Conservation (phyloP, 148 eudicot species). For the Suaeda aralocaspica region DNA sequence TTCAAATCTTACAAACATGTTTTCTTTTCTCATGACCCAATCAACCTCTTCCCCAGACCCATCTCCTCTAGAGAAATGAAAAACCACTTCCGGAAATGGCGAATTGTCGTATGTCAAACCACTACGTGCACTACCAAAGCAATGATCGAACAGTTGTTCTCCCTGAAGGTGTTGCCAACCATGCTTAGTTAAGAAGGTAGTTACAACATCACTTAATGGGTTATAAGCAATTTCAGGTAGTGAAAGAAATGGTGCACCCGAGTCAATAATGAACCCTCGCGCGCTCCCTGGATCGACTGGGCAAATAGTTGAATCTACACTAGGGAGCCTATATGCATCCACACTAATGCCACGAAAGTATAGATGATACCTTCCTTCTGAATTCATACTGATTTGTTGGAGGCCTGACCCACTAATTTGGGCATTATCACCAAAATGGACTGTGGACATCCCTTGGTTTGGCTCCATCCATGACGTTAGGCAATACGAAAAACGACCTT, state of each 20-base stretch:
- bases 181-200: neutral
- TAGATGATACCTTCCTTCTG: neutral
- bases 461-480: neutral
- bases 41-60: constrained; percentile 1
- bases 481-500: constrained; percentile 20
- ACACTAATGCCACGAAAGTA: constrained; percentile 4
- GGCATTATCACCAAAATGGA: constrained; percentile 13
- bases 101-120: no score
- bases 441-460: neutral
- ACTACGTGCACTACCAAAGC: neutral
- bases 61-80: neutral
- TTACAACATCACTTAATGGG: neutral
- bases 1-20: neutral
- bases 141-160: neutral
- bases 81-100: neutral
- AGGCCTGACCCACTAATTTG: neutral
- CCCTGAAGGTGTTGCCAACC: neutral
- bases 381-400: neutral
- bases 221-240: neutral
- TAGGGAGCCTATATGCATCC: neutral
- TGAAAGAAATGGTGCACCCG: constrained; percentile 7
- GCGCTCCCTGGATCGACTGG: no score
- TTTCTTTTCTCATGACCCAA: constrained; percentile 15
- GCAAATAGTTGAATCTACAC: neutral
- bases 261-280: constrained; percentile 13